These are phyloP conservation scores for Eleusine coracana DNA, from an alignment of 176 grass and related monocot genomes.

Conservation along the genomic window DNA sequence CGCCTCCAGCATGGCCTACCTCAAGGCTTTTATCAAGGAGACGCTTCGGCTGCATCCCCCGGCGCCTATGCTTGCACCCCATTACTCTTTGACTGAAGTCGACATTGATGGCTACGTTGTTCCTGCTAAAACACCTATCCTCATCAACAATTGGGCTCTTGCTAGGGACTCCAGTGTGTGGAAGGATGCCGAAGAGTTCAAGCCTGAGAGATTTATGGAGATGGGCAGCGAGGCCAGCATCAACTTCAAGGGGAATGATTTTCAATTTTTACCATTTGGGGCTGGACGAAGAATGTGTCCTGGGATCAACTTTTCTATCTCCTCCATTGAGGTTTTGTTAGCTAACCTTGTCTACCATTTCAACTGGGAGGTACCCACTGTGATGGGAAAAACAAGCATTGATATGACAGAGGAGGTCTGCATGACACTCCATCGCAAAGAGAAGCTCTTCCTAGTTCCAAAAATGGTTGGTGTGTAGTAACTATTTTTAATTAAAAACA, in stretches of 20 bases:
- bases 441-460: constrained; percentile 33
- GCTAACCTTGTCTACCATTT: constrained; percentile 44
- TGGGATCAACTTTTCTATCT: constrained; percentile 34
- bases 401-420: constrained; percentile 43
- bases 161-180: constrained; percentile 26
- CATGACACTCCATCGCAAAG: constrained; percentile 6
- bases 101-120: constrained; percentile 34
- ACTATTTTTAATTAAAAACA: no score
- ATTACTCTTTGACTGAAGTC: constrained; percentile 16
- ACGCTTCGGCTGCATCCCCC: not conserved
- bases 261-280: constrained; percentile 45
- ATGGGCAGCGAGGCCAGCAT: not conserved
- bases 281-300: constrained; percentile 43
- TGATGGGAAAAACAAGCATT: not conserved
- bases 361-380: constrained; percentile 42
- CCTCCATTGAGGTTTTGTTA: constrained; percentile 35
- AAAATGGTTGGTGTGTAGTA: not conserved
- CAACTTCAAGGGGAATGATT: constrained; percentile 35
- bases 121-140: constrained; percentile 14
- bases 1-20: constrained; percentile 7
- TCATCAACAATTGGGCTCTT: constrained; percentile 45
- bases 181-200: constrained; percentile 31
- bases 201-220: constrained; percentile 42
- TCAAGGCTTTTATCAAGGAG: constrained; percentile 47
- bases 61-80: constrained; percentile 33